These are phyloP conservation scores for Pyrenochaeta sp. DNA, from an alignment of 2,329 filamentous ascomycete genomes.

Conservation along the genomic window DNA sequence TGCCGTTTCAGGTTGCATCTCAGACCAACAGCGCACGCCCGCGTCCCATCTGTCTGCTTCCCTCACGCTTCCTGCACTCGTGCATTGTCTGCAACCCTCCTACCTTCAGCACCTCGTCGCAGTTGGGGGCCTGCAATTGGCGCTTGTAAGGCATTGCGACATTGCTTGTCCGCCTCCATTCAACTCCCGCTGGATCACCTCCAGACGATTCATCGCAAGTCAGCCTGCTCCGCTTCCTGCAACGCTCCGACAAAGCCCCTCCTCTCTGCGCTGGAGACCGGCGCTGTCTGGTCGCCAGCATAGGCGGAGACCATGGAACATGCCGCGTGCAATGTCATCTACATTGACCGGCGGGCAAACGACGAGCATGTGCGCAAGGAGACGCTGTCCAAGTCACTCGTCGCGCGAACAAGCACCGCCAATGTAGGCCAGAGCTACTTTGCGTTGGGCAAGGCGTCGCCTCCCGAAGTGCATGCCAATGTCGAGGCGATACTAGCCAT, in stretches of 20 bases:
- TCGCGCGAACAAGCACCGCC: slow-evolving; percentile 42
- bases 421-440: slow-evolving; percentile 49
- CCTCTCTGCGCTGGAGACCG: slow-evolving; percentile 45
- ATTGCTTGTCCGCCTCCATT: slow-evolving; percentile 6
- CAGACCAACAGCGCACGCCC: slow-evolving; percentile 31
- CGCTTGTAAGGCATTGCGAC: slow-evolving; percentile 12
- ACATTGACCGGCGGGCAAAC: slow-evolving; percentile 54
- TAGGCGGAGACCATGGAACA: slow-evolving; percentile 52
- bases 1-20: slow-evolving; percentile 46
- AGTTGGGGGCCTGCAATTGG: slow-evolving; percentile 23
- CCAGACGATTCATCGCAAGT: slow-evolving; percentile 14
- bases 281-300: slow-evolving; percentile 40
- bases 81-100: slow-evolving; percentile 15
- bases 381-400: slow-evolving; percentile 44
- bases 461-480: slow-evolving; percentile 49
- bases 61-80: slow-evolving; percentile 27
- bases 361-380: slow-evolving; percentile 51
- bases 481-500: slow-evolving; percentile 51
- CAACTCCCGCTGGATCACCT: slow-evolving; percentile 10
- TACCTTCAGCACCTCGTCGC: slow-evolving; percentile 13
- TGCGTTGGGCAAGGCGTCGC: slow-evolving; percentile 37
- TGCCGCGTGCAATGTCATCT: slow-evolving; percentile 56
- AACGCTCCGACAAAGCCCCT: slow-evolving; percentile 24
- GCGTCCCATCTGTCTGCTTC: slow-evolving; percentile 17
- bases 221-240: slow-evolving; percentile 26